Percentiles rank a stretch among this genome's conserved stretches.
phyloP scores from a whole-genome alignment of 352 stramenopile species.

The Plasmopara viticola region DNA sequence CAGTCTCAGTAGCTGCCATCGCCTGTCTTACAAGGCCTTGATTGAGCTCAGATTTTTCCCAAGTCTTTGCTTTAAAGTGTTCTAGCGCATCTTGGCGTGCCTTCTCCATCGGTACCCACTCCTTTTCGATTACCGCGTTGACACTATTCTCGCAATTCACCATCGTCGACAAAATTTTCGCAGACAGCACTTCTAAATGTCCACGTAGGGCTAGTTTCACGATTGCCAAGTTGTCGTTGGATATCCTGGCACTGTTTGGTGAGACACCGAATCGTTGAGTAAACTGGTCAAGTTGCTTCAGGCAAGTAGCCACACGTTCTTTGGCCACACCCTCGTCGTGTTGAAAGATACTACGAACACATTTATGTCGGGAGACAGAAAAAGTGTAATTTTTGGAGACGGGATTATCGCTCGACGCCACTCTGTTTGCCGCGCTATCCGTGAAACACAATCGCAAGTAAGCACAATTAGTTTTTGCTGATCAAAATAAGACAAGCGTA shows the following conservation, averaged over 20 bases:
- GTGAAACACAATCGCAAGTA: constrained; percentile 1
- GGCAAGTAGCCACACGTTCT: constrained; percentile 29
- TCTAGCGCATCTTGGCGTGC: constrained; percentile 40
- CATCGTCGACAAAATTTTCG: constrained; percentile 52
- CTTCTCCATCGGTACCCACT: constrained; percentile 58
- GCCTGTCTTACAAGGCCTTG: constrained; percentile 49
- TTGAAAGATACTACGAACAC: constrained; percentile 38
- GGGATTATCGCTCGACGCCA: constrained; percentile 1
- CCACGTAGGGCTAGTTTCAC: constrained; percentile 52
- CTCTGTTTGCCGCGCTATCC: constrained; percentile 17
- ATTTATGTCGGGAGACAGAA: constrained; percentile 33
- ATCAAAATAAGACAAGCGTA: not conserved
- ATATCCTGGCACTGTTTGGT: constrained; percentile 31
- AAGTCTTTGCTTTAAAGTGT: constrained; percentile 25
- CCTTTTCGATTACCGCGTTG: constrained; percentile 39
- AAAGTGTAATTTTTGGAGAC: constrained; percentile 24
- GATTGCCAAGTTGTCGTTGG: constrained; percentile 38
- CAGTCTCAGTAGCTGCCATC: constrained; percentile 23
- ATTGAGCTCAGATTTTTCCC: constrained; percentile 32
- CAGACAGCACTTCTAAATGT: constrained; percentile 51
- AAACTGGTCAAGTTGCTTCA: constrained; percentile 38
- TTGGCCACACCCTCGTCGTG: constrained; percentile 43
- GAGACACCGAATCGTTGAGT: constrained; percentile 41
- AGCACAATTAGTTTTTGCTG: constrained; percentile 2
- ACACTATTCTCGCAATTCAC: constrained; percentile 40